Base-by-base conservation (phyloP, 257 asterid species). In the Echites panduratus region DNA sequence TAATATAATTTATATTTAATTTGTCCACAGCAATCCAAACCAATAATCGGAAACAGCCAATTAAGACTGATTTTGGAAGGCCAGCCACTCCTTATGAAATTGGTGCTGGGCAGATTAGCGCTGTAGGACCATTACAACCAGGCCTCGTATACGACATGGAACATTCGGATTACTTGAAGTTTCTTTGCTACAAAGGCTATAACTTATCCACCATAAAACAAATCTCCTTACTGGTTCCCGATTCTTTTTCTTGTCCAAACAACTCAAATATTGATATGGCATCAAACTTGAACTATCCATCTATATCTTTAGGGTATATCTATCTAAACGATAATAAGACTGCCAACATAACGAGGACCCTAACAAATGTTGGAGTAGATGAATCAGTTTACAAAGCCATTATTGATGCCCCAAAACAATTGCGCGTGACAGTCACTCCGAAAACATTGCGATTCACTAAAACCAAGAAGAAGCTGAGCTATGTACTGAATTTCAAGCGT, bases 251-350 rank as follows among this genome's bases (percentile, higher is more conserved):
- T 12, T 90, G 98, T 88, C 72, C 90, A 5, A 35, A 29, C 2
- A 72, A 73, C 66, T 68, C 87, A 2, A 67, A 54, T 64, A 4
- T 73, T 0, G 90, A 92, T 13, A n/a, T 75, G 22, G 72, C 88
- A 77, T 86, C 97, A 62, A 68, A 81, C 84, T 82, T 92, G 90
- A 92, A 92, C 79, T 92, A 90, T 62, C 98, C 98, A 10, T 88
- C 97, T 12, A 86, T 90, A 68, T 88, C 85, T 5, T 11, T 88
- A 26, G 77, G 2, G 67, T 70, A 35, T n/a, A 65, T 85, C 27
- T n/a, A 49, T 13, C 56, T 49, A 3, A 77, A 57, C 24, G 77
- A 53, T 29, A 58, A 67, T 9, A 77, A 67, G n/a, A 56, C 62
- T 77, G 85, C 70, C 80, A 77, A 81, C 19, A 89, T 85, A 61